These are phyloP conservation scores for Verticillium dahliae DNA, from an alignment of 2,329 filamentous ascomycete genomes.

Conservation along the genomic window DNA sequence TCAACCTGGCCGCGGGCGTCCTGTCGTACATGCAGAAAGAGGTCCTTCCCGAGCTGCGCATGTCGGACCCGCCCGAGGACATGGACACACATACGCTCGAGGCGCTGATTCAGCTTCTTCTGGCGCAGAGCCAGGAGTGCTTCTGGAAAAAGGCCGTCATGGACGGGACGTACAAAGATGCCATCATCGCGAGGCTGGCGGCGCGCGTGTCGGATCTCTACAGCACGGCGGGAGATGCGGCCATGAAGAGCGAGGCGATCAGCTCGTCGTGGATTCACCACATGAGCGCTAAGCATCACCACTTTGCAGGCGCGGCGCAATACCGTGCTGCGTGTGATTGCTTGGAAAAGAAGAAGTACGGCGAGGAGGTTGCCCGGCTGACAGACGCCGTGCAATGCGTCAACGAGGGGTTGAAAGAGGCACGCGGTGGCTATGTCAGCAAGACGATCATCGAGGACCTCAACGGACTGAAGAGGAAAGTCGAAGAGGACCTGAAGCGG, in stretches of 20 bases:
- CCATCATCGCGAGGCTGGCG: constrained; percentile 83
- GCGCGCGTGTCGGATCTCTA: constrained; percentile 89
- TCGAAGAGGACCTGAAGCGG: constrained; percentile 81
- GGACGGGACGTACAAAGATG: constrained; percentile 79
- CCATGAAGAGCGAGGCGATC: constrained; percentile 81
- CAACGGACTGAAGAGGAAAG: constrained; percentile 72
- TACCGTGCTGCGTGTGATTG: constrained; percentile 87
- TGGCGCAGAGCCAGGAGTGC: constrained; percentile 93
- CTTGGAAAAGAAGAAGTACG: constrained; percentile 88
- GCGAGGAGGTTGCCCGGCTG: constrained; percentile 86
- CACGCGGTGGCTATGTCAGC: constrained; percentile 65
- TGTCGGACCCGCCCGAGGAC: constrained; percentile 80
- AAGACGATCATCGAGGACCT: constrained; percentile 77
- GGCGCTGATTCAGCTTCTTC: constrained; percentile 72
- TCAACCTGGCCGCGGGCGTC: constrained; percentile 80
- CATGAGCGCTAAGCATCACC: constrained; percentile 93
- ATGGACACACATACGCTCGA: constrained; percentile 89
- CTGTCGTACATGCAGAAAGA: constrained; percentile 69
- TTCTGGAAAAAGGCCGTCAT: constrained; percentile 98
- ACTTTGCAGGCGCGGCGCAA: constrained; percentile 93
- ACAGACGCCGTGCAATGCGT: constrained; percentile 77
- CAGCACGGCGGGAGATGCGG: constrained; percentile 73
- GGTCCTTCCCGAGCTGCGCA: constrained; percentile 75
- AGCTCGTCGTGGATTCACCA: constrained; percentile 97
- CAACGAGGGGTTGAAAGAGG: constrained; percentile 80